Percentiles rank a stretch among this genome's conserved stretches.
phyloP scores from a whole-genome alignment of 2,329 filamentous ascomycete genomes.

The Aspergillus felis region DNA sequence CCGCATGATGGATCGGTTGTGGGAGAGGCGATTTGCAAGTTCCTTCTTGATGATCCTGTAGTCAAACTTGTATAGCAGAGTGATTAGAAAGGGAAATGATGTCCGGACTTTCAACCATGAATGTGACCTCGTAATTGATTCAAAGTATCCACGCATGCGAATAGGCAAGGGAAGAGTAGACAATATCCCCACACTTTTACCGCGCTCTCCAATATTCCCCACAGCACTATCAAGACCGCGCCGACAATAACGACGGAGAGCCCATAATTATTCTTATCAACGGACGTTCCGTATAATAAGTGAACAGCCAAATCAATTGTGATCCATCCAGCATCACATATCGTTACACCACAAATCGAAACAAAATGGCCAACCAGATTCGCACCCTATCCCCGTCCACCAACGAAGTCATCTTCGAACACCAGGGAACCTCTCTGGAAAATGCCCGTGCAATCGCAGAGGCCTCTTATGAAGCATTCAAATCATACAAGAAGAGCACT shows the following conservation, averaged over 20 bases:
- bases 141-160: neutral
- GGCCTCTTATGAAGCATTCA: conserved; percentile 27
- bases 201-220: neutral
- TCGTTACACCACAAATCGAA: neutral
- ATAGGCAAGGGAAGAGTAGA: neutral
- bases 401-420: conserved; percentile 75
- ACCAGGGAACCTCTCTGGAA: conserved; percentile 58
- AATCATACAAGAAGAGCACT: conserved; percentile 63
- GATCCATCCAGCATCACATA: neutral
- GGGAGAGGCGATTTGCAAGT: conserved; percentile 15
- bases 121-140: neutral
- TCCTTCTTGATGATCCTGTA: conserved; percentile 7
- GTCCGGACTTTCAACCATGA: too few relatives aligned
- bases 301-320: neutral
- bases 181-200: neutral
- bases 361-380: conserved; percentile 24
- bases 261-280: neutral
- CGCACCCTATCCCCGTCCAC: conserved; percentile 81
- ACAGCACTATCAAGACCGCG: neutral
- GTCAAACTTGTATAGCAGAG: neutral
- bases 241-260: neutral
- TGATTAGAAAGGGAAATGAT: too few relatives aligned
- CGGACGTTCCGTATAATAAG: neutral
- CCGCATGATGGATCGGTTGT: conserved; percentile 22
- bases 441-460: conserved; percentile 20